phyloP scores from a whole-genome alignment of 2,329 filamentous ascomycete genomes.

The Fusarium aywerte region DNA sequence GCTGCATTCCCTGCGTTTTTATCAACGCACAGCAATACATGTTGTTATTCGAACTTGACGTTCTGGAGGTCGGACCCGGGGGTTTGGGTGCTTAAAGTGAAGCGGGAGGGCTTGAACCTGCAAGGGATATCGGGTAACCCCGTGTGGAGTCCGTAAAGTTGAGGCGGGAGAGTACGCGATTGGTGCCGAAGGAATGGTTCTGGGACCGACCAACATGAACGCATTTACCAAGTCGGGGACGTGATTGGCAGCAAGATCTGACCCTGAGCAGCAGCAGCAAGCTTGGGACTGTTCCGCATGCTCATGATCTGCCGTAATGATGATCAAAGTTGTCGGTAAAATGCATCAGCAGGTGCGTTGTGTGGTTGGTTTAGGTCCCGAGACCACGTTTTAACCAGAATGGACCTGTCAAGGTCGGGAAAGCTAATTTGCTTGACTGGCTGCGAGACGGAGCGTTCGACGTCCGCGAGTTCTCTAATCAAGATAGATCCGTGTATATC shows the following conservation, averaged over 20 bases:
- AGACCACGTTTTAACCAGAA: slow-evolving; percentile 37
- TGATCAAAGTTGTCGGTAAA: slow-evolving; percentile 29
- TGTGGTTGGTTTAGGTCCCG: slow-evolving; percentile 36
- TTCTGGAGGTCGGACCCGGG: slow-evolving; percentile 27
- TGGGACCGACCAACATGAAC: slow-evolving; percentile 39
- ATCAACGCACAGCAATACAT: neutral
- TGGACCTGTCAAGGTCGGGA: slow-evolving; percentile 34
- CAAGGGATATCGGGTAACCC: slow-evolving; percentile 47
- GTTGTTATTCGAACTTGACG: neutral
- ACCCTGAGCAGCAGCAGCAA: slow-evolving; percentile 12
- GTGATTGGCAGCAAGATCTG: slow-evolving; percentile 43
- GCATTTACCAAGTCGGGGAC: slow-evolving; percentile 17
- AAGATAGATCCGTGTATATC: neutral
- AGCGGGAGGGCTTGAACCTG: slow-evolving; percentile 41
- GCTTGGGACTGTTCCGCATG: slow-evolving; percentile 15
- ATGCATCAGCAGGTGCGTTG: slow-evolving; percentile 34
- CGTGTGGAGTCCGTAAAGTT: slow-evolving; percentile 43
- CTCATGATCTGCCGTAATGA: slow-evolving; percentile 5
- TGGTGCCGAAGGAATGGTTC: slow-evolving; percentile 48
- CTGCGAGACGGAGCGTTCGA: slow-evolving; percentile 10
- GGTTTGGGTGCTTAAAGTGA: slow-evolving; percentile 42
- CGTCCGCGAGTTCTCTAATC: slow-evolving; percentile 4
- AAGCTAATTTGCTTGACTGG: slow-evolving; percentile 23
- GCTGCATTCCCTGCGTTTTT: neutral
- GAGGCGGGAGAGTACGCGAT: slow-evolving; percentile 47